Evolutionary conservation across 2,329 filamentous ascomycete genomes (phyloP).

Genomic region (Elsinoe ampelina): DNA sequence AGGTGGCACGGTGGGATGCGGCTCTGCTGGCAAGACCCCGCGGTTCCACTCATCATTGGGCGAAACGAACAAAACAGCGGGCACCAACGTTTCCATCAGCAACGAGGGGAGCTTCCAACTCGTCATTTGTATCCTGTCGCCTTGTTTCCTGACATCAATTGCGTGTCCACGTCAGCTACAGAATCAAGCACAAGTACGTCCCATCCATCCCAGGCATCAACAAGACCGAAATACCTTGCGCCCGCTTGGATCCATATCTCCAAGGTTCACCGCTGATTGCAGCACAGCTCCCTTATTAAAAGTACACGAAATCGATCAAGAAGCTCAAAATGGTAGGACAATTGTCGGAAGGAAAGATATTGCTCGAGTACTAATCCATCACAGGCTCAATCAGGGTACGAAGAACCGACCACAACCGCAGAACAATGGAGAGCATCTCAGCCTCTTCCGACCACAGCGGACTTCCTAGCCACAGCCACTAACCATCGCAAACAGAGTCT

Average conservation of each 20-base stretch:
- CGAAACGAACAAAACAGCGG: constrained; percentile 3
- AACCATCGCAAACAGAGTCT: constrained; percentile 46
- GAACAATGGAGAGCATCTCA: constrained; percentile 11
- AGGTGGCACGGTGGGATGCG: background rate
- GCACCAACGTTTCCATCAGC: constrained; percentile 9
- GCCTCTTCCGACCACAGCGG: background rate
- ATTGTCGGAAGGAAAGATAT: background rate
- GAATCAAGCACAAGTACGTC: background rate
- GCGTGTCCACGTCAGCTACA: constrained; percentile 8
- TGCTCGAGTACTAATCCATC: background rate
- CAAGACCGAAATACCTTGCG: background rate
- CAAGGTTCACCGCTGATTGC: constrained; percentile 13
- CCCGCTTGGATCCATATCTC: background rate
- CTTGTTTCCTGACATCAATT: constrained; percentile 11
- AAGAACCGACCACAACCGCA: constrained; percentile 14
- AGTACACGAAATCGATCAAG: background rate
- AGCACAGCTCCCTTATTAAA: constrained; percentile 8
- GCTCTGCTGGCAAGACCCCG: background rate
- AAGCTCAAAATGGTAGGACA: background rate
- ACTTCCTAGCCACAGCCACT: background rate
- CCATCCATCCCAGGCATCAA: background rate
- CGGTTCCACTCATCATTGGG: background rate
- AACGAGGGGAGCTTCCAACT: constrained; percentile 1
- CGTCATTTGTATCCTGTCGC: constrained; percentile 7
- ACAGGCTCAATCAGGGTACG: constrained; percentile 37